A percentile compares a stretch with the other conserved stretches of the same genome.
Conservation (phyloP, 2,329 filamentous ascomycete genomes). For the Juglanconis oblonga region DNA sequence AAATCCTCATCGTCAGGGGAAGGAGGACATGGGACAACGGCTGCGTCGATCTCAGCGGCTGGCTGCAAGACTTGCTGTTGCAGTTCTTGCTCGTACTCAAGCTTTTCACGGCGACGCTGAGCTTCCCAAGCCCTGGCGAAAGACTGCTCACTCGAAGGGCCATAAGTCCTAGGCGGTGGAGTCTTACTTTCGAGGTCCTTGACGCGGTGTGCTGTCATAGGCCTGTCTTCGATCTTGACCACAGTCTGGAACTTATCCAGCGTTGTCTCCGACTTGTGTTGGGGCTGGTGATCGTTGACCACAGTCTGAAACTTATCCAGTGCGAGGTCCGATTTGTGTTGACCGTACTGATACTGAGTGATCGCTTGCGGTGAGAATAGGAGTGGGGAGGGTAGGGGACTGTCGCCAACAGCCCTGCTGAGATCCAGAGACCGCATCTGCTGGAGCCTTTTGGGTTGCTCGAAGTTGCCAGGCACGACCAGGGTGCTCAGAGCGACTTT, state of each 20-base stretch:
- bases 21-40: slow-evolving; percentile 38
- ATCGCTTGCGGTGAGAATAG: slow-evolving; percentile 38
- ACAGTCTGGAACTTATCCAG: slow-evolving; percentile 33
- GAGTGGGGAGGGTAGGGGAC: slow-evolving; percentile 33
- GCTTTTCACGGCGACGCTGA: slow-evolving; percentile 29
- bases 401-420: slow-evolving; percentile 27
- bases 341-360: slow-evolving; percentile 39
- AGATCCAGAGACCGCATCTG: slow-evolving; percentile 45
- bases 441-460: slow-evolving; percentile 44
- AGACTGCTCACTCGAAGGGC: slow-evolving; percentile 37
- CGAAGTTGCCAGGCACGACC: slow-evolving; percentile 59
- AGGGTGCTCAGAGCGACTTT: slow-evolving; percentile 63
- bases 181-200: slow-evolving; percentile 36
- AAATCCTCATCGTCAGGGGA: slow-evolving; percentile 44
- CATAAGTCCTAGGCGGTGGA: slow-evolving; percentile 33
- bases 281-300: slow-evolving; percentile 23
- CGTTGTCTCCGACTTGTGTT: slow-evolving; percentile 42
- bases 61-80: slow-evolving; percentile 17
- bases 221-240: slow-evolving; percentile 41
- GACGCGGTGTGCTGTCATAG: slow-evolving; percentile 45
- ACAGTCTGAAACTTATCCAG: slow-evolving; percentile 33
- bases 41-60: slow-evolving; percentile 25
- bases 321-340: slow-evolving; percentile 37
- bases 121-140: slow-evolving; percentile 35
- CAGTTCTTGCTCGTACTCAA: slow-evolving; percentile 31